Base-by-base conservation (phyloP, 2,329 filamentous ascomycete genomes). In the Diaporthe helianthi region DNA sequence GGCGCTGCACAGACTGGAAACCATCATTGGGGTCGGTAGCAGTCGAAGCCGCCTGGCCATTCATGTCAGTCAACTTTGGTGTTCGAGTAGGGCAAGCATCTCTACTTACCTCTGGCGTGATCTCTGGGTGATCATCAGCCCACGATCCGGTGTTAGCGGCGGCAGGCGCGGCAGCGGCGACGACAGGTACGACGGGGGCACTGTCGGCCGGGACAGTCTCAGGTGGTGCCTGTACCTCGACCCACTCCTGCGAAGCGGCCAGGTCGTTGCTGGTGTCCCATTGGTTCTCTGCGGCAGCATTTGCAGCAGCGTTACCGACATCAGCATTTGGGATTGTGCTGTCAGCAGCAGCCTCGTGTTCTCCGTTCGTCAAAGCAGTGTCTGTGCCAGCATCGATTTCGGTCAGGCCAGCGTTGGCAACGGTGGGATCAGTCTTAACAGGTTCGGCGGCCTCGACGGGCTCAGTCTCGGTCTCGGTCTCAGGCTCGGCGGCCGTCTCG, bases 101-200 rank as follows among this genome's bases (percentile, higher is more conserved):
- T 65, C 26, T 52, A 49, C 31, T 29, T 63, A 76, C 82, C 83
- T 81, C 36, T 79, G 73, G 46, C 78, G 78, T 67, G 78, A 73
- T 79, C 70, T 89, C 87, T 22, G 91, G 88, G 74, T 92, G 87
- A 71, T 96, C 92, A 75, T 97, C 93, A 31, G 93, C 93, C 93
- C 93, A 97, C 75, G 90, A 93, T 76, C 91, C 89, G 36, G 84
- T 84, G 75, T 85, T 85, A 67, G 81, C 77, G 10, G 83, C 82
- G 8, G 87, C 89, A 55, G 89, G 87, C 22, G 87, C 89, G 31
- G 88, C 87, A 47, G 82, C 79, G 7, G 83, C 82, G 8, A 87
- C 89, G 53, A 89, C 87, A n/a, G 87, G 89, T 31, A 88, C 87
- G 55, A 85, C 81, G 51, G 88, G 78, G 46, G 88, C 89, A 46